Evolutionary conservation across 1,139 yeast species (phyloP).

Genomic region (Diutina mesorugosa): DNA sequence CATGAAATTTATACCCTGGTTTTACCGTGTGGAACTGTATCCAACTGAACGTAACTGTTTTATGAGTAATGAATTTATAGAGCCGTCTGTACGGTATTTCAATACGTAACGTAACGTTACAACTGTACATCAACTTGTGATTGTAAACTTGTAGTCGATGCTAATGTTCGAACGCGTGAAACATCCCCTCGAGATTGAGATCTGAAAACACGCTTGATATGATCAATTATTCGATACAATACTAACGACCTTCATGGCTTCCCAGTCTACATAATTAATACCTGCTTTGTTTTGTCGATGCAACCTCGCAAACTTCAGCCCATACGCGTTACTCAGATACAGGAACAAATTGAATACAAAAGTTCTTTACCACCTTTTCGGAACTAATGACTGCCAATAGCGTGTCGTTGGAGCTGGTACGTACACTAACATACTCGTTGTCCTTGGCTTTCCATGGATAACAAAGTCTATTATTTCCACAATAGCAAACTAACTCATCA

Average conservation of each 20-base stretch:
- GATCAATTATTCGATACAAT: too few species aligned
- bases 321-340: not conserved
- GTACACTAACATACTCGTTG: not conserved
- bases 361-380: not conserved
- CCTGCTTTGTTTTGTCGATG: not conserved
- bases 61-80: not conserved
- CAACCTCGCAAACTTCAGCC: not conserved
- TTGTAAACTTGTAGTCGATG: too few species aligned
- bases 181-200: too few species aligned
- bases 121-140: too few species aligned
- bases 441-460: not conserved
- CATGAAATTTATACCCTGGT: not conserved
- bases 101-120: not conserved
- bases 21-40: not conserved
- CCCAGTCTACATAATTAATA: too few species aligned
- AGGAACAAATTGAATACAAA: not conserved
- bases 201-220: too few species aligned
- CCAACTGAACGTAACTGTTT: not conserved
- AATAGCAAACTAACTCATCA: not conserved
- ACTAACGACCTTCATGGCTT: too few species aligned
- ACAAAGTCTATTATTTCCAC: not conserved
- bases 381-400: not conserved
- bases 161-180: too few species aligned
- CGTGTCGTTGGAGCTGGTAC: conserved; percentile 1
- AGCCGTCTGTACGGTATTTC: not conserved